Evolutionary conservation across 2,329 filamentous ascomycete genomes (phyloP), one percentile per base, ranked within the genome.

Genomic region (Raffaelea arxii): DNA sequence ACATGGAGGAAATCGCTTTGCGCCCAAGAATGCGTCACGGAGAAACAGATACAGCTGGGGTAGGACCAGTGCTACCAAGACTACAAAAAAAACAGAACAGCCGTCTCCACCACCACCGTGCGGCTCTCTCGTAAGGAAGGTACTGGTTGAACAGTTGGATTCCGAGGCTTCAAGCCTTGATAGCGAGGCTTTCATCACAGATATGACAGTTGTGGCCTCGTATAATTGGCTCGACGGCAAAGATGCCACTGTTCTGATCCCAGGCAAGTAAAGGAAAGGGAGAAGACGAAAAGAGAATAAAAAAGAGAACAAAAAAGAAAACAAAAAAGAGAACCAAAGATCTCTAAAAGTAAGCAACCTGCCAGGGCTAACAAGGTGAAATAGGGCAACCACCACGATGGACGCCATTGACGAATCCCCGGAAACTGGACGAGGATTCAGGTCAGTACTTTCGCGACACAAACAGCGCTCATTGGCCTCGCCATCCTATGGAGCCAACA

Each of bases 381-480:
- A 35, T 46, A 75, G 74, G 73, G n/a, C 64, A 61, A 51, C 75
- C 74, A 12, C 67, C 72, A 3, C 57, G 55, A 12, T 78, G 74
- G 73, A 69, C 67, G 2, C 73, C 74, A 2, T 62, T 63, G 1
- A 9, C 51, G 1, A 30, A 54, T 4, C 55, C 65, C 9, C 51
- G 47, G 16, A 51, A 58, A 30, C 59, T 77, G 11, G 25, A 52
- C 4, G 58, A 70, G 53, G 77, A 80, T 51, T 55, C 50, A 7
- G 73, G 72, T 2, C 53, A 61, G 1, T 79, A 71, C 53, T 78
- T 67, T 49, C 71, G 74, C 3, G 77, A 81, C 53, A 57, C 62
- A 3, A 80, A 80, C 49, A 69, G 74, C 0, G 72, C 72, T 0
- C 63, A 61, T 3, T 75, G 64, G 46, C 68, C 74, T 2, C 53